phyloP scores from a whole-genome alignment of 805 yeast species.

The Saccharomycopsis capsularis region DNA sequence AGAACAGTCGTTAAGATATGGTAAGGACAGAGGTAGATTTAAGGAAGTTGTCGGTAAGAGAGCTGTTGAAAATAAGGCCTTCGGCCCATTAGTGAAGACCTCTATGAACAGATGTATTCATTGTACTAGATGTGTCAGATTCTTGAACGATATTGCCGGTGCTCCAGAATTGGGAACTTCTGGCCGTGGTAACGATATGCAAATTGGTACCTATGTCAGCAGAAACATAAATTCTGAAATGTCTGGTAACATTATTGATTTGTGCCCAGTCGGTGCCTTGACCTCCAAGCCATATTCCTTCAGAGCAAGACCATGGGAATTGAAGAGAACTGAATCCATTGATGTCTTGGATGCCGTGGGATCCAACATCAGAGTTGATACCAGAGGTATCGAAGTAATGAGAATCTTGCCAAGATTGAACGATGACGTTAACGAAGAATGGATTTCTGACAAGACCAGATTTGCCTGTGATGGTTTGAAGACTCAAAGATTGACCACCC shows the following conservation, averaged over 20 bases:
- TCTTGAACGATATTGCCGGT: constrained; percentile 86
- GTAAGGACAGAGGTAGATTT: constrained; percentile 82
- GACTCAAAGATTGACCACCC: constrained; percentile 79
- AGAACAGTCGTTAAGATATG: constrained; percentile 78
- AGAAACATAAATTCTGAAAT: constrained; percentile 77
- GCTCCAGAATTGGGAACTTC: constrained; percentile 86
- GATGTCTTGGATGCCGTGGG: constrained; percentile 83
- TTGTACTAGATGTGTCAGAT: constrained; percentile 86
- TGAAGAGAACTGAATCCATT: constrained; percentile 79
- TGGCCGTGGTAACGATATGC: constrained; percentile 90
- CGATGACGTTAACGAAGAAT: constrained; percentile 84
- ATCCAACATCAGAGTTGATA: constrained; percentile 75
- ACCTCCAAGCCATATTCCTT: constrained; percentile 90
- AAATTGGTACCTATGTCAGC: constrained; percentile 83
- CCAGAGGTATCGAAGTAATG: constrained; percentile 83
- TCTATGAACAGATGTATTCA: constrained; percentile 91
- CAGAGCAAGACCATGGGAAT: constrained; percentile 90
- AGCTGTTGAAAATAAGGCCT: constrained; percentile 84
- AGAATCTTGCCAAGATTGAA: constrained; percentile 79
- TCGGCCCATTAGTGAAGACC: constrained; percentile 84
- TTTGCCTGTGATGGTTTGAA: constrained; percentile 81
- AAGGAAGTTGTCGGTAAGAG: constrained; percentile 76
- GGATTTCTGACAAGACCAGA: constrained; percentile 85
- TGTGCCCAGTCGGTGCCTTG: constrained; percentile 89
- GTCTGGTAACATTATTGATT: constrained; percentile 80